Percentiles rank a stretch among this genome's conserved stretches.
phyloP scores from a whole-genome alignment of 805 yeast species.

The Jamesozyma piceae region DNA sequence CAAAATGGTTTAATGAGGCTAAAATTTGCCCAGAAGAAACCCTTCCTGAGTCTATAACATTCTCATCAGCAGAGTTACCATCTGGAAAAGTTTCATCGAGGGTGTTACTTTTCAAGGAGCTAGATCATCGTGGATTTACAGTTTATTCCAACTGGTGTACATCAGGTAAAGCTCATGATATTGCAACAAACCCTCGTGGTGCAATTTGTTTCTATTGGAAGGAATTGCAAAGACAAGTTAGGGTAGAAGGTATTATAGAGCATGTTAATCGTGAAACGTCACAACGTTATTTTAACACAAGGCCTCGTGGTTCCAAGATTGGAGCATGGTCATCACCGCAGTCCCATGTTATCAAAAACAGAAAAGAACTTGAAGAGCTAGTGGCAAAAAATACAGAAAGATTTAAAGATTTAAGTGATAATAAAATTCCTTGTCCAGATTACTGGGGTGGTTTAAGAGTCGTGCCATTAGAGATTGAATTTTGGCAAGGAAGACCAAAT shows the following conservation, averaged over 20 bases:
- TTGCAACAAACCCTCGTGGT: conserved; percentile 63
- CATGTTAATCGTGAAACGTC: conserved; percentile 63
- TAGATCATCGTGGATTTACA: conserved; percentile 74
- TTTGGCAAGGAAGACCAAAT: conserved; percentile 92
- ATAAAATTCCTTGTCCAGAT: conserved; percentile 74
- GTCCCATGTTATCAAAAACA: conserved; percentile 44
- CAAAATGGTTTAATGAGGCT: conserved; percentile 78
- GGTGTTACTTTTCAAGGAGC: conserved; percentile 76
- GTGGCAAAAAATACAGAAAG: conserved; percentile 41
- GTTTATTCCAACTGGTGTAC: conserved; percentile 86
- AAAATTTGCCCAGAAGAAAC: conserved; percentile 39
- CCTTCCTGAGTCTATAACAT: conserved; percentile 73
- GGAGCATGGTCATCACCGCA: conserved; percentile 98
- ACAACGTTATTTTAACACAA: conserved; percentile 65
- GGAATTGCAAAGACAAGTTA: conserved; percentile 77
- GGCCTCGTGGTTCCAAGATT: conserved; percentile 86
- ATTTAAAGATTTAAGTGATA: conserved; percentile 41
- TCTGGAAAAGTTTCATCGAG: conserved; percentile 81
- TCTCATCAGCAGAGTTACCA: conserved; percentile 83
- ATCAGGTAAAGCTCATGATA: conserved; percentile 71
- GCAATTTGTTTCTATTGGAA: conserved; percentile 90
- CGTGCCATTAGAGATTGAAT: conserved; percentile 82
- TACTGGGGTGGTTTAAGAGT: conserved; percentile 92
- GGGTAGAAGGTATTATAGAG: conserved; percentile 81
- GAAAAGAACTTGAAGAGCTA: conserved; percentile 54